phyloP scores from a whole-genome alignment of 2,329 filamentous ascomycete species.

The Diplodia scrobiculata region DNA sequence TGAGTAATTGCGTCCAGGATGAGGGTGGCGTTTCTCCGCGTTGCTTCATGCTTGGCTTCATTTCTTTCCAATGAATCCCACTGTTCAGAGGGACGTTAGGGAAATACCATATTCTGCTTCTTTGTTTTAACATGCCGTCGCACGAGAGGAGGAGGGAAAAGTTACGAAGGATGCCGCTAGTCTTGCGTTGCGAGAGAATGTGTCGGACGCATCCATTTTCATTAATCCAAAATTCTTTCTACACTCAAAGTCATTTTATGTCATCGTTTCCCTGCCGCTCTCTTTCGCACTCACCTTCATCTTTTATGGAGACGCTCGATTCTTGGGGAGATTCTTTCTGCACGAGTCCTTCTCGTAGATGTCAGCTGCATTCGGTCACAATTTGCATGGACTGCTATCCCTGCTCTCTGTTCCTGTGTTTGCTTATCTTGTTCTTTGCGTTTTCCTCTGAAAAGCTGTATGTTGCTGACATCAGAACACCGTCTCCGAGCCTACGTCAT shows the following conservation, averaged over 20 bases:
- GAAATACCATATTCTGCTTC: conserved; percentile 24
- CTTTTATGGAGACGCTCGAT: not conserved
- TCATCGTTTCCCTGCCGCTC: not conserved
- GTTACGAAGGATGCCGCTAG: not conserved
- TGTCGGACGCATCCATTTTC: not conserved
- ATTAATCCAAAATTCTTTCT: not conserved
- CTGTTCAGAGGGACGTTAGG: conserved; percentile 10
- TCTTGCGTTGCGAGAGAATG: not conserved
- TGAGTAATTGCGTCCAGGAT: conserved; percentile 15
- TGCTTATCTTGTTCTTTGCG: not conserved
- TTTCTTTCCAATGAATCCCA: not conserved
- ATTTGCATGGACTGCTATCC: not conserved
- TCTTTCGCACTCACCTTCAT: not conserved
- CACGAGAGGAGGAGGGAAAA: conserved; percentile 8
- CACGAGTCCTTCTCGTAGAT: not conserved
- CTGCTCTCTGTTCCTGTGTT: not conserved
- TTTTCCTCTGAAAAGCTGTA: not conserved
- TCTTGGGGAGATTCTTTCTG: not conserved
- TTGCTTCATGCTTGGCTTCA: not conserved
- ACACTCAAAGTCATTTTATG: not conserved
- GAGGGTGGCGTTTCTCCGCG: conserved; percentile 1
- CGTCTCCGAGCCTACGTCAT: not conserved
- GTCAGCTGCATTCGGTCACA: not conserved
- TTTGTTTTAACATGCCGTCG: conserved; percentile 3
- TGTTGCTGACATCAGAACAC: not conserved